Base-by-base conservation (phyloP, 805 yeast species). In the Yamadazyma laniorum region DNA sequence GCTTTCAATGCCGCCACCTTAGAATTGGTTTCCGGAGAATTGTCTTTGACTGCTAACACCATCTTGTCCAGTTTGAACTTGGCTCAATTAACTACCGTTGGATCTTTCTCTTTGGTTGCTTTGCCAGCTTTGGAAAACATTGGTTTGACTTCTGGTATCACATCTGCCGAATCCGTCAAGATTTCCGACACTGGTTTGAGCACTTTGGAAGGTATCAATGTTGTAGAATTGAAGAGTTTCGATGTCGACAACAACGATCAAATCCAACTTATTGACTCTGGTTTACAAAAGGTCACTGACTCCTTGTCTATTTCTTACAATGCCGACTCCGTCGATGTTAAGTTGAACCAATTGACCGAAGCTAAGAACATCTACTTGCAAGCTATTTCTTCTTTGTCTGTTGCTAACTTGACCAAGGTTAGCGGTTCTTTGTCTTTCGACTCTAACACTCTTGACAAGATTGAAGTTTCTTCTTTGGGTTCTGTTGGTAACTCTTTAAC, bases 201-300 rank as follows among this genome's bases (percentile, higher is more conserved):
- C 56, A 67, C 82, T 35, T 75, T 85, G 56, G 77, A 74, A 40
- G 93, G 93, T 65, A 72, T 84, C 56, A 62, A 66, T 49, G 77
- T 75, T 35, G 65, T 53, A 55, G 40, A 63, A 58, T 58, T 71
- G 59, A 56, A 66, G 58, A 61, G 59, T 35, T 82, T 82, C 70
- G 74, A 91, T 73, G 77, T 93, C 57, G 90, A 89, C 89, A 93
- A 93, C 84, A 93, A 93, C 80, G 70, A 64, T 51, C 77, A 82
- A 61, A 78, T 93, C 64, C 78, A 73, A 52, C 64, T 86, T 43
- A 77, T 85, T 53, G 76, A 83, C 60, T 80, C 91, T 37, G 79
- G 78, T 47, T 76, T 91, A 61, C 66, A 80, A 64, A 67, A 84
- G 43, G 93, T 89, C 48, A 77, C 91, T 45, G 78, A 78, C 61